A percentile compares a stretch with the other conserved stretches of the same genome.
phyloP scores from a whole-genome alignment of 139 green algal genomes.

The Eudorina sp. region DNA sequence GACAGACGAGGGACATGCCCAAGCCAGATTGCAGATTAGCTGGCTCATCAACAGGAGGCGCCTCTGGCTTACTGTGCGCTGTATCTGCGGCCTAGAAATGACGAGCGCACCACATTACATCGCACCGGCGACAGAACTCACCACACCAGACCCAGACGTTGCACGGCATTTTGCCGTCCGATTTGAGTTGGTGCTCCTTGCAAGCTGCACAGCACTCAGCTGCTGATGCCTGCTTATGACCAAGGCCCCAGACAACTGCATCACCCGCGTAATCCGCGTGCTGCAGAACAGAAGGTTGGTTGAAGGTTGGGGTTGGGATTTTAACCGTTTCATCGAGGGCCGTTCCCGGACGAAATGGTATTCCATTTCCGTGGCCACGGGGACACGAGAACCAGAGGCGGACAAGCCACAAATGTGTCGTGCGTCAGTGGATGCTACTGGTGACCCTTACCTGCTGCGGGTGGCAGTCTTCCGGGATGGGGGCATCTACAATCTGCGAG shows the following conservation, averaged over 20 bases:
- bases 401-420: no score
- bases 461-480: constrained; percentile 42
- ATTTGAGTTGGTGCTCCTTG: constrained; percentile 48
- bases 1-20: no score
- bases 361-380: no score
- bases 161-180: constrained; percentile 38
- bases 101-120: background rate
- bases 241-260: constrained; percentile 58
- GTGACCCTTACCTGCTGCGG: constrained; percentile 11
- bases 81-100: background rate
- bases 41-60: no score
- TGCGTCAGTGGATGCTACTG: no score
- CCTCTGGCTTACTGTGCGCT: no score
- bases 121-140: background rate
- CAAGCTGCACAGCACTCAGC: constrained; percentile 64
- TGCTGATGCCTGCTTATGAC: constrained; percentile 56
- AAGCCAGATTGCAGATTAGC: no score
- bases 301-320: background rate
- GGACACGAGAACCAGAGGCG: no score
- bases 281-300: background rate
- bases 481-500: constrained; percentile 32
- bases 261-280: constrained; percentile 29
- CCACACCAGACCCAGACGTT: constrained; percentile 64
- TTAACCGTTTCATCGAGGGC: no score
- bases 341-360: no score